A percentile compares a stretch with the other conserved stretches of the same genome.
Conservation (phyloP, 1,284 basidiomycete genomes). For the Ustilago vetiveriae region DNA sequence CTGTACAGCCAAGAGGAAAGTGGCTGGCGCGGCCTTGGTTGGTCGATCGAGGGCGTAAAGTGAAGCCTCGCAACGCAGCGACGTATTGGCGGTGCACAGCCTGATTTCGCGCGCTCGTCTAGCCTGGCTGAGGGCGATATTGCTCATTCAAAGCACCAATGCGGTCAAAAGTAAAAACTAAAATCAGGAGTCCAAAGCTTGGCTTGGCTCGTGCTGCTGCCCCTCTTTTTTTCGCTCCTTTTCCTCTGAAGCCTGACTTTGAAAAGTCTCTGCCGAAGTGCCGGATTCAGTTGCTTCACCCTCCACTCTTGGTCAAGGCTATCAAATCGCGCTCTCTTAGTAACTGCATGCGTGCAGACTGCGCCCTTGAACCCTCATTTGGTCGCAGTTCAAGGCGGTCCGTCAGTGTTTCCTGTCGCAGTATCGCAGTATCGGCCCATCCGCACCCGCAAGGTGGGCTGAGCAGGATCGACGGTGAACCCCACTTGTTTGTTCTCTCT, state of each 20-base stretch:
- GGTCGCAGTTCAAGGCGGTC: not conserved
- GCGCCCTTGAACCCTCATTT: slow-evolving; percentile 13
- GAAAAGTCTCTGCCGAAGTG: slow-evolving; percentile 5
- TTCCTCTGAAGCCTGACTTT: no score
- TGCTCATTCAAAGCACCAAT: slow-evolving; percentile 15
- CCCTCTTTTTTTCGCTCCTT: no score
- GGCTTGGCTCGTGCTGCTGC: slow-evolving; percentile 12
- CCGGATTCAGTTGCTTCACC: slow-evolving; percentile 8
- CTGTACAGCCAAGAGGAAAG: no score
- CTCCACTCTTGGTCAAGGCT: no score
- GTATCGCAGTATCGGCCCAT: slow-evolving; percentile 6
- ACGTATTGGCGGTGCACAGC: no score
- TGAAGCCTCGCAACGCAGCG: no score
- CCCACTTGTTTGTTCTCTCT: no score
- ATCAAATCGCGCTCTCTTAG: not conserved
- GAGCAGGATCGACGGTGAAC: slow-evolving; percentile 4
- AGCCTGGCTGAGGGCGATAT: no score
- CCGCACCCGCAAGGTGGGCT: slow-evolving; percentile 20
- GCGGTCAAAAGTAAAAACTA: slow-evolving; percentile 15
- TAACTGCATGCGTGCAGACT: slow-evolving; percentile 15
- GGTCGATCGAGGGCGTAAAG: slow-evolving; percentile 5
- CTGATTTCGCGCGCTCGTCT: no score
- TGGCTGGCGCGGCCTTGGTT: slow-evolving; percentile 9
- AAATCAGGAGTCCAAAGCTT: not conserved
- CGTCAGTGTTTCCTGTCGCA: not conserved